A percentile compares a stretch with the other conserved stretches of the same genome.
These are phyloP conservation scores for Teunomyces aglyptinius DNA, from an alignment of 805 yeast species.

Conservation along the genomic window DNA sequence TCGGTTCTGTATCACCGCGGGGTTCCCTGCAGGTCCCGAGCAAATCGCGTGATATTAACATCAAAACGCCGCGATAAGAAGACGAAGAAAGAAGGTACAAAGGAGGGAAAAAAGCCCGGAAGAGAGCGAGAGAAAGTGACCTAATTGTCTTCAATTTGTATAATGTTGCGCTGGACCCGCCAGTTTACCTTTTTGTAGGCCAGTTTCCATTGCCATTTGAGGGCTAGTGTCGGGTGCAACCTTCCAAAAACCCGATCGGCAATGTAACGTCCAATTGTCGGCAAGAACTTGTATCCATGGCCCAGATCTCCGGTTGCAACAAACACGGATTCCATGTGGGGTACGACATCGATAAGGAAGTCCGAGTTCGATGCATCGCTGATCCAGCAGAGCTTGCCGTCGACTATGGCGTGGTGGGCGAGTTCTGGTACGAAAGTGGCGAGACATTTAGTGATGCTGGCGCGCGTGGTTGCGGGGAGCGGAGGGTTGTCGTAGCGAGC, in stretches of 20 bases:
- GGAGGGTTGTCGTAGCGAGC: background rate
- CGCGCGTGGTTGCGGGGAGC: conserved; percentile 1
- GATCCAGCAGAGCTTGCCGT: background rate
- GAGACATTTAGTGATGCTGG: conserved; percentile 1
- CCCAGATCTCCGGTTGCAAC: conserved; percentile 2
- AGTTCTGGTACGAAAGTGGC: conserved; percentile 1
- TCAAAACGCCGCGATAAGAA: background rate
- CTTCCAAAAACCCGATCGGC: background rate
- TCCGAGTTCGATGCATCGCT: conserved; percentile 2
- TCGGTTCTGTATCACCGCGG: background rate
- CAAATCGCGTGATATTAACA: background rate
- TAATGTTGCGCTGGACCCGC: background rate
- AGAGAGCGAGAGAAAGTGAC: no score
- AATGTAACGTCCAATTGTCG: conserved; percentile 1
- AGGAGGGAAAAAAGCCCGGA: background rate
- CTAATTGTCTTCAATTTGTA: background rate
- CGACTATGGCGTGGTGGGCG: background rate
- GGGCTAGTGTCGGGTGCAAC: background rate
- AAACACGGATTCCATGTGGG: background rate
- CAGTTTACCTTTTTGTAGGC: background rate
- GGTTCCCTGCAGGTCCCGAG: background rate
- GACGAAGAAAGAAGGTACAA: background rate
- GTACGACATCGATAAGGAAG: background rate
- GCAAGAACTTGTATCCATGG: conserved; percentile 1
- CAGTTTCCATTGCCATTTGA: background rate